Percentiles rank a stretch among this genome's conserved stretches.
These are phyloP conservation scores for Paecilomyces sp. DNA, from an alignment of 2,329 filamentous ascomycete genomes.

Conservation along the genomic window DNA sequence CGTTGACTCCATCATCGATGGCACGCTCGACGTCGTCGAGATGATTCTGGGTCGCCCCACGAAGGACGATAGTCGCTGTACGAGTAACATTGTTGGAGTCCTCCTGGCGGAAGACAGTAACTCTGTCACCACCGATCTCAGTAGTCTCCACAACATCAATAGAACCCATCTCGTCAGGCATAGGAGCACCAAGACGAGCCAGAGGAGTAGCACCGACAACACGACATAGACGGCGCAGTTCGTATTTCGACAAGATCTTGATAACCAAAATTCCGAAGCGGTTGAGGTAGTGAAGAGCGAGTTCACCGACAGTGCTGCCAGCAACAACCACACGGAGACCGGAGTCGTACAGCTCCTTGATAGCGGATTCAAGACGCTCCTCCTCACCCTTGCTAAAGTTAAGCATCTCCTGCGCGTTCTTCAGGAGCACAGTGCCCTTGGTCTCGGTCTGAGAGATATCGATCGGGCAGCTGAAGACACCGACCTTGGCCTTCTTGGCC, in stretches of 20 bases:
- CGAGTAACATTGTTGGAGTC: constrained; percentile 68
- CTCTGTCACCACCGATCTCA: constrained; percentile 95
- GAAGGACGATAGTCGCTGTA: constrained; percentile 87
- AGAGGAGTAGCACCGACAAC: constrained; percentile 96
- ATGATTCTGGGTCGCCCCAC: constrained; percentile 95
- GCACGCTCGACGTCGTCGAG: constrained; percentile 95
- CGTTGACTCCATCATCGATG: constrained; percentile 96
- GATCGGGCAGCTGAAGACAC: constrained; percentile 91
- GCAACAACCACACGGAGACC: constrained; percentile 87
- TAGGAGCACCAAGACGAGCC: constrained; percentile 87
- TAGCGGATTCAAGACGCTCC: constrained; percentile 74
- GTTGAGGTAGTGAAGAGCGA: constrained; percentile 97
- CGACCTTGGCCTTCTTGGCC: constrained; percentile 87
- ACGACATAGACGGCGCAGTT: constrained; percentile 87
- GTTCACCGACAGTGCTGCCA: constrained; percentile 87
- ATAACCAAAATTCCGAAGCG: constrained; percentile 92
- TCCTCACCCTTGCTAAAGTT: constrained; percentile 98
- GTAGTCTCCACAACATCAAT: constrained; percentile 94
- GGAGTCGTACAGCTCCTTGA: constrained; percentile 95
- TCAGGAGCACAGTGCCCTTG: constrained; percentile 92
- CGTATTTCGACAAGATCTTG: constrained; percentile 97
- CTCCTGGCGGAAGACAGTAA: constrained; percentile 97
- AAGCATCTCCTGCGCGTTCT: constrained; percentile 98
- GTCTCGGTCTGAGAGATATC: constrained; percentile 96
- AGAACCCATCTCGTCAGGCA: constrained; percentile 99